Conservation (phyloP, 2,329 filamentous ascomycete genomes). For the Arthrobotrys musiformis region DNA sequence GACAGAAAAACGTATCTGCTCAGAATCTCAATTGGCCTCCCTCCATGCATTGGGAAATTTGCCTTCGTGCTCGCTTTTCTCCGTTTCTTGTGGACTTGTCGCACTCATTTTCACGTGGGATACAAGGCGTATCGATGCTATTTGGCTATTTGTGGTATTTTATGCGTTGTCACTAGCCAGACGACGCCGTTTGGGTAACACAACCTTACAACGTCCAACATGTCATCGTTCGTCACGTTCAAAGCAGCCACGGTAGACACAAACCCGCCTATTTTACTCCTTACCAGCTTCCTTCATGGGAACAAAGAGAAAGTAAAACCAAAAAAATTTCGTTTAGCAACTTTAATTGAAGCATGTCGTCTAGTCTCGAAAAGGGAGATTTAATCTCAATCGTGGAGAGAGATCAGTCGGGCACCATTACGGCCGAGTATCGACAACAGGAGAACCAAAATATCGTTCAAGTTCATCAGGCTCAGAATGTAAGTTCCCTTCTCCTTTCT, state of each 20-base stretch:
- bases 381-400: slow-evolving; percentile 32
- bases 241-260: slow-evolving; percentile 15
- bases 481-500: slow-evolving; percentile 9
- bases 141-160: slow-evolving; percentile 29
- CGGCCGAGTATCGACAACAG: slow-evolving; percentile 46
- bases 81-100: background rate
- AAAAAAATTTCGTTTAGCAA: background rate
- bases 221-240: slow-evolving; percentile 43
- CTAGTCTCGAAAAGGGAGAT: slow-evolving; percentile 18
- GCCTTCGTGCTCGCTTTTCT: background rate
- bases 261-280: background rate
- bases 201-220: slow-evolving; percentile 44
- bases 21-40: background rate
- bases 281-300: background rate
- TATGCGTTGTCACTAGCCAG: slow-evolving; percentile 30
- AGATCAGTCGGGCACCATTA: slow-evolving; percentile 47
- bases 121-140: background rate
- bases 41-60: background rate
- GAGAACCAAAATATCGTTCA: slow-evolving; percentile 20
- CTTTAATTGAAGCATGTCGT: slow-evolving; percentile 21
- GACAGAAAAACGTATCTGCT: background rate
- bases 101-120: background rate
- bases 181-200: background rate
- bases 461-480: slow-evolving; percentile 39
- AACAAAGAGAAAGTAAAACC: no score